These are phyloP conservation scores for Suillus hirtellus DNA, from an alignment of 768 basidiomycete genomes.

Conservation along the genomic window DNA sequence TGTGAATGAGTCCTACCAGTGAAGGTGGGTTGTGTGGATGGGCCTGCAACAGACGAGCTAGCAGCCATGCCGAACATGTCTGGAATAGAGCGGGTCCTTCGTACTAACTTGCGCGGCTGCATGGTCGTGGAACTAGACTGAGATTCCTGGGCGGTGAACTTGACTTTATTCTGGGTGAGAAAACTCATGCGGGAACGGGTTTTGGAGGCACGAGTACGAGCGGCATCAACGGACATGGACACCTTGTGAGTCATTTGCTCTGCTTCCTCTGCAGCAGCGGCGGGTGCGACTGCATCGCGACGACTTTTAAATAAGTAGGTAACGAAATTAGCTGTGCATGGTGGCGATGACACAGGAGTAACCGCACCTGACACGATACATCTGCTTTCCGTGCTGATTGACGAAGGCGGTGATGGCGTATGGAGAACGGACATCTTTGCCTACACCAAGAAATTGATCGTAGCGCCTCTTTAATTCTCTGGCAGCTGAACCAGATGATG, in stretches of 20 bases:
- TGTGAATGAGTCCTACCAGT: conserved; percentile 71
- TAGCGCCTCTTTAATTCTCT: conserved; percentile 75
- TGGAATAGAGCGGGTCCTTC: conserved; percentile 77
- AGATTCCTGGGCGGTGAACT: conserved; percentile 37
- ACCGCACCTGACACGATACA: conserved; percentile 72
- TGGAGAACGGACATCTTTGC: conserved; percentile 67
- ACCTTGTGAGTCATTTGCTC: conserved; percentile 40
- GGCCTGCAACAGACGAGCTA: conserved; percentile 32
- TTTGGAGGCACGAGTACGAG: conserved; percentile 40
- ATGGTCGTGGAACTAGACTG: not conserved
- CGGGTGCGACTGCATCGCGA: conserved; percentile 64
- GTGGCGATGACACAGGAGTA: not conserved
- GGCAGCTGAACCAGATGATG: conserved; percentile 73
- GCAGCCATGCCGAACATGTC: conserved; percentile 42
- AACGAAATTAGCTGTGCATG: not conserved
- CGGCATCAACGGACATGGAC: conserved; percentile 37
- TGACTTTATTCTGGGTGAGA: conserved; percentile 51
- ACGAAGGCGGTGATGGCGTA: conserved; percentile 82
- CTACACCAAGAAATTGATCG: conserved; percentile 69
- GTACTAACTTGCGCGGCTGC: conserved; percentile 51
- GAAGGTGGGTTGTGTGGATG: conserved; percentile 30
- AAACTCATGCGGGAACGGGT: conserved; percentile 69
- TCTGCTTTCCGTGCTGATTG: conserved; percentile 76
- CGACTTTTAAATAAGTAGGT: conserved; percentile 38
- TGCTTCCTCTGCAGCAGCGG: conserved; percentile 47